Evolutionary conservation across 257 asterid species (phyloP).

Genomic region (Solanum chaucha): DNA sequence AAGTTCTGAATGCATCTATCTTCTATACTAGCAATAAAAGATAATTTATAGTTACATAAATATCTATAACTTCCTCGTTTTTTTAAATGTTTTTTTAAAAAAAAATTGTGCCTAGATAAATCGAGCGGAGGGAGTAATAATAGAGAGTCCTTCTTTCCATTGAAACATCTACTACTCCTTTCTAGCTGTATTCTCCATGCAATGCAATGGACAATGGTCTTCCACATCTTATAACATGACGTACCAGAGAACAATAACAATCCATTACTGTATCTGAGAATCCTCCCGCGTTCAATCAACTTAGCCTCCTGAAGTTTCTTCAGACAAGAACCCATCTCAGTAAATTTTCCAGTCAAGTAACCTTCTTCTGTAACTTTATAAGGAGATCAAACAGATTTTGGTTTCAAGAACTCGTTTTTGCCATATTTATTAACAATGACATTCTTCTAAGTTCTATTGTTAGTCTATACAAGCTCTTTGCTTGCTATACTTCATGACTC

Average conservation of each 20-base stretch:
- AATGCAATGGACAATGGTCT: neutral
- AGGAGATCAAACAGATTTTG: neutral
- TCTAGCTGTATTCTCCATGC: neutral
- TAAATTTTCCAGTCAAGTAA: neutral
- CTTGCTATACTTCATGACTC: neutral
- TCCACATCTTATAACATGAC: neutral
- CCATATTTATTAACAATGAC: neutral
- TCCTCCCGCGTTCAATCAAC: neutral
- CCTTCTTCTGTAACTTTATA: neutral
- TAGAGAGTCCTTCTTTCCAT: neutral
- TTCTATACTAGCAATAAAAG: neutral
- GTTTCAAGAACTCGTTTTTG: neutral
- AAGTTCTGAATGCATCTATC: neutral
- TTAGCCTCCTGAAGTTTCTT: neutral
- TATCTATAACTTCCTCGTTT: neutral
- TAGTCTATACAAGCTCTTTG: slow-evolving; percentile 2
- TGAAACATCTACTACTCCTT: neutral
- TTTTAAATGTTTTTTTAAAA: no score
- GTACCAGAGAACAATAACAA: neutral
- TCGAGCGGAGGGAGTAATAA: neutral
- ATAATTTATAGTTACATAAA: neutral
- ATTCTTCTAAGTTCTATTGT: neutral
- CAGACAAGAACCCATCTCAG: neutral
- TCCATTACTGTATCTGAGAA: neutral
- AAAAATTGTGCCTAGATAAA: neutral